Percentiles rank a stretch among this genome's conserved stretches.
These are phyloP conservation scores for Acanthamoeba triangularis DNA, from an alignment of 208 protist species.

Conservation along the genomic window DNA sequence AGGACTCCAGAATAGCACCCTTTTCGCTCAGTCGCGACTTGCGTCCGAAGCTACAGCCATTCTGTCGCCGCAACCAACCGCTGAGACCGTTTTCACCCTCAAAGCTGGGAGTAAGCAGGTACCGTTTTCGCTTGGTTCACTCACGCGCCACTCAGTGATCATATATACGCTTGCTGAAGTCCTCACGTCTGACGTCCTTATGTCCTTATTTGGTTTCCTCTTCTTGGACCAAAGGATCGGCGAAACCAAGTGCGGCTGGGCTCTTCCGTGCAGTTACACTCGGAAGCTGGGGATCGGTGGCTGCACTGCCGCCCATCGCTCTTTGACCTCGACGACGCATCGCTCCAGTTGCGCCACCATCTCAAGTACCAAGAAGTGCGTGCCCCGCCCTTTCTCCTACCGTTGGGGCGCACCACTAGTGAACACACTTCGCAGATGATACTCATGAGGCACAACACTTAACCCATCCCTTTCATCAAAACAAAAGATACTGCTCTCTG, in stretches of 20 bases:
- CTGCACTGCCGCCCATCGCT: slow-evolving; percentile 47
- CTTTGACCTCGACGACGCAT: slow-evolving; percentile 38
- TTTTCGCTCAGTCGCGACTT: background rate
- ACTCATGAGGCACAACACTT: no score
- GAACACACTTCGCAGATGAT: no score
- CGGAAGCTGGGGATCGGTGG: slow-evolving; percentile 36
- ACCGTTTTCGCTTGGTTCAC: background rate
- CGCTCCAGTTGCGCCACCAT: slow-evolving; percentile 37
- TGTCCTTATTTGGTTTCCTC: no score
- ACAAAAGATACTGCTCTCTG: slow-evolving; percentile 56
- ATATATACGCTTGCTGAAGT: no score
- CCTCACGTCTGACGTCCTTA: no score
- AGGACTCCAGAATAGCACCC: background rate
- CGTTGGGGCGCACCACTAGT: no score
- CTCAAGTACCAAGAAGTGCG: slow-evolving; percentile 57
- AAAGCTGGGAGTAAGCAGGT: slow-evolving; percentile 54
- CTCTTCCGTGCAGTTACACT: slow-evolving; percentile 11
- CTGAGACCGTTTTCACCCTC: slow-evolving; percentile 54
- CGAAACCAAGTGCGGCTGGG: background rate
- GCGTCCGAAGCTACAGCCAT: background rate
- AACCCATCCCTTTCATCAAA: no score
- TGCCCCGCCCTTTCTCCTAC: no score
- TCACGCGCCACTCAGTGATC: background rate
- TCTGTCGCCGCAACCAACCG: background rate
- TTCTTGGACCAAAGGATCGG: slow-evolving; percentile 43